Base-by-base conservation (phyloP, 148 eudicot genomes). In the Chenopodium berlandieri region DNA sequence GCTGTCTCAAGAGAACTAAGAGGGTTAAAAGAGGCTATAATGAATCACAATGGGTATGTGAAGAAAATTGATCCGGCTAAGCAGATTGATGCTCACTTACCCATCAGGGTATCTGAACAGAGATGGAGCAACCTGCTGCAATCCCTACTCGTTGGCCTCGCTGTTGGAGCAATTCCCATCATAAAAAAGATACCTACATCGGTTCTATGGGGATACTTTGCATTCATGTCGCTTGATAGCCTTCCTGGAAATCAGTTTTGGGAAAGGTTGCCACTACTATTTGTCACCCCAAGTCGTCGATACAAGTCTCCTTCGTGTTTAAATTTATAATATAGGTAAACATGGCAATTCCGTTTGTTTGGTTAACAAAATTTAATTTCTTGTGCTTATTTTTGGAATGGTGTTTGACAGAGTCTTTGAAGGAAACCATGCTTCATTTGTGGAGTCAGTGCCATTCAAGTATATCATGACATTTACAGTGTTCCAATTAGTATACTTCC, bases 171-270 rank as follows among this genome's bases (percentile, higher is more conserved):
- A 32, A 86, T 92, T 73, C 95, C 95, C 0, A 60, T 86, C n/a
- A 89, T 92, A 60, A 92, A 87, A 84, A 71, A 75, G 84, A 91
- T 89, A 77, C 93, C 93, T 3, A 88, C 93, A 34, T 92, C 95
- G 7, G 92, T 92, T 82, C 90, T 90, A 19, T 92, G 95, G 95
- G 93, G 95, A 23, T 91, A 91, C 72, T 91, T 91, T 56, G 90
- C 93, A 27, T 91, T 86, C 81, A 91, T 91, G 94, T 87, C 90
- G 71, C 87, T 91, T 37, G 94, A 89, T 73, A 91, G 94, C 63
- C 94, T 91, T 79, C 94, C 92, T 20, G 94, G 94, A 62, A 91
- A 88, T 79, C 94, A 91, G 85, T 91, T 91, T 76, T 91, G 92
- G 92, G 94, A 91, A 80, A 80, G 94, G 75, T 4, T 91, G 27